These are phyloP conservation scores for Aspergillus cavernicola DNA, from an alignment of 495 filamentous ascomycete species.

Conservation along the genomic window DNA sequence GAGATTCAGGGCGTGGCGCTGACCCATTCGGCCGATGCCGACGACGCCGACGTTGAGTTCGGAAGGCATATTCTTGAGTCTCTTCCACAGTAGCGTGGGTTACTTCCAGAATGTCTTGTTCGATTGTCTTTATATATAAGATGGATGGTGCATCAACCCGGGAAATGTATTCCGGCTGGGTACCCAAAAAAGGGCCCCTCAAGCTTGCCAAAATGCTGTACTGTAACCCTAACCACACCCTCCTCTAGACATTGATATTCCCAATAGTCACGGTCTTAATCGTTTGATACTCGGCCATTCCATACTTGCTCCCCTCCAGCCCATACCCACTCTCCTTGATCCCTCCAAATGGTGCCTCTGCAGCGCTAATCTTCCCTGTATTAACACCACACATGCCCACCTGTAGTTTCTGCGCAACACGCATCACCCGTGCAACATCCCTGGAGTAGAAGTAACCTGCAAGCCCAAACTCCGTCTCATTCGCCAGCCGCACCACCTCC, in stretches of 20 bases:
- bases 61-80: no score
- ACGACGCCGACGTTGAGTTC: conserved; percentile 44
- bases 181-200: no score
- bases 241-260: no score
- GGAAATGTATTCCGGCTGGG: no score
- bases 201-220: no score
- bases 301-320: not conserved
- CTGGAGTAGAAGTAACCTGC: conserved; percentile 29
- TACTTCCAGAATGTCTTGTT: no score
- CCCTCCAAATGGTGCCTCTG: not conserved
- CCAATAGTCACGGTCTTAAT: no score
- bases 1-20: conserved; percentile 53
- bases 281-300: not conserved
- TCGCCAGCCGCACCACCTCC: conserved; percentile 24
- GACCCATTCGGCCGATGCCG: conserved; percentile 55
- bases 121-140: no score
- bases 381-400: conserved; percentile 33
- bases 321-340: not conserved
- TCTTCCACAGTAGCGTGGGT: no score
- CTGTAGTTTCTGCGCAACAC: conserved; percentile 22
- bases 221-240: no score
- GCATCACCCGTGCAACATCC: conserved; percentile 20
- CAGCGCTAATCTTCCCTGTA: conserved; percentile 14
- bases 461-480: conserved; percentile 28
- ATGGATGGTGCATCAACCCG: no score